phyloP scores from a whole-genome alignment of 495 filamentous ascomycete species.

The Xylaria longipes region DNA sequence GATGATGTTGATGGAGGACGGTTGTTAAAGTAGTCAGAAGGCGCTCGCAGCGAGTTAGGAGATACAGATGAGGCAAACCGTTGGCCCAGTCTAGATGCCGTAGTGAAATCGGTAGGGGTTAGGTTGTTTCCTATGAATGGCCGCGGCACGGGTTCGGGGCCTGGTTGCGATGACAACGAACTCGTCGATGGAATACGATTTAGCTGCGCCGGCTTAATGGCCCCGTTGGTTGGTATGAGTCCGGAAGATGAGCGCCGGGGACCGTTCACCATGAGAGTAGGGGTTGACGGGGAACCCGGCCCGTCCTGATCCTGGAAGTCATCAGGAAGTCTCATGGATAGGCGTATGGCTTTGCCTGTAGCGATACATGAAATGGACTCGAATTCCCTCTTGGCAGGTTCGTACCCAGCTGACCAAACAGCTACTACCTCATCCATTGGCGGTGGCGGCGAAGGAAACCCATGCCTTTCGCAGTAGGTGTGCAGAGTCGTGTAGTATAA shows the following conservation, averaged over 20 bases:
- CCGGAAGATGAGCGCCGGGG: conserved; percentile 43
- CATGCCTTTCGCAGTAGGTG: conserved; percentile 73
- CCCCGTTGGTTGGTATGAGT: conserved; percentile 40
- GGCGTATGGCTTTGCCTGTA: conserved; percentile 75
- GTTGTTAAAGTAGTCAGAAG: conserved; percentile 61
- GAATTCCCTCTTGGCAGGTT: conserved; percentile 69
- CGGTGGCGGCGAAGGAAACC: conserved; percentile 76
- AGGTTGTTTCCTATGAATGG: conserved; percentile 41
- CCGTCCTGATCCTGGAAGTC: conserved; percentile 32
- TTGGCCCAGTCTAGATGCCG: conserved; percentile 49
- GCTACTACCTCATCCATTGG: conserved; percentile 74
- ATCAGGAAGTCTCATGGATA: conserved; percentile 58
- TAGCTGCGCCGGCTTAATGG: conserved; percentile 37
- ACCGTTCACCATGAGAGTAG: conserved; percentile 32
- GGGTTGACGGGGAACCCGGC: conserved; percentile 25
- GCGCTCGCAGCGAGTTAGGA: conserved; percentile 35
- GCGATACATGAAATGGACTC: conserved; percentile 76
- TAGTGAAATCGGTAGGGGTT: conserved; percentile 55
- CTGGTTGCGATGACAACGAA: conserved; percentile 40
- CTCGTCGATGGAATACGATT: conserved; percentile 46
- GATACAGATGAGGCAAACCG: conserved; percentile 33
- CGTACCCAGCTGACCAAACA: conserved; percentile 71
- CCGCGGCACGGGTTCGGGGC: conserved; percentile 25
- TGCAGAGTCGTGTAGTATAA: conserved; percentile 85
- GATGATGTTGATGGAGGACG: conserved; percentile 45